Evolutionary conservation across 176 grass and related monocot species (phyloP).

Genomic region (Bolboschoenus planiculmis): DNA sequence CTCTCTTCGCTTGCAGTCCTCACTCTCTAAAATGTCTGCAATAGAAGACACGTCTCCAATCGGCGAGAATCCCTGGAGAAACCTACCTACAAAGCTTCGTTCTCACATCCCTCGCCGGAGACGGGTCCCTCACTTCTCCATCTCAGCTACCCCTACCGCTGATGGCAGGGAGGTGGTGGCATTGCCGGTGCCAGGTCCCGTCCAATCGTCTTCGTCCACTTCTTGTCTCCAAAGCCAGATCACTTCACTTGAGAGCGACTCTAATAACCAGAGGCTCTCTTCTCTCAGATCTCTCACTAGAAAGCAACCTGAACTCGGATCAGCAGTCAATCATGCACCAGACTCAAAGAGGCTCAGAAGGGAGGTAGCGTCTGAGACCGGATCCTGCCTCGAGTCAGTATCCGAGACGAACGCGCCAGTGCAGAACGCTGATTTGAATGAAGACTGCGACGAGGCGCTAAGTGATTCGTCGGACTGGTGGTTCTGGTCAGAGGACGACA

Average conservation of each 20-base stretch:
- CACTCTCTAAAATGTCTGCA: neutral
- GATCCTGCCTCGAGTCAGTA: conserved; percentile 19
- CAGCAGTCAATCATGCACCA: neutral
- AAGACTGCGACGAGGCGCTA: neutral
- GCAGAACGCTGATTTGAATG: conserved; percentile 7
- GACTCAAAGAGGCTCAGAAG: conserved; percentile 9
- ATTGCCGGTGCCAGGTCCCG: neutral
- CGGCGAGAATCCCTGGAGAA: neutral
- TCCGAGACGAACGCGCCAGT: conserved; percentile 4
- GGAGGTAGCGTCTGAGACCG: neutral
- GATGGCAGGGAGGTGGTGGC: neutral
- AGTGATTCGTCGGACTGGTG: conserved; percentile 11
- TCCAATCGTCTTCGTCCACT: conserved; percentile 10
- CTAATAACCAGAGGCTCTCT: neutral
- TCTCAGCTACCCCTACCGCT: neutral
- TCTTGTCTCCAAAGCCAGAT: conserved; percentile 18
- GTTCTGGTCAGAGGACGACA: conserved; percentile 9
- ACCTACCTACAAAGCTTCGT: conserved; percentile 15
- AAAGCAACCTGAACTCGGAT: conserved; percentile 1
- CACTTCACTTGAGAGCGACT: conserved; percentile 14
- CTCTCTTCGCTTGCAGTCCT: neutral
- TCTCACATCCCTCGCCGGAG: conserved; percentile 24
- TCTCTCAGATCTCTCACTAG: conserved; percentile 3
- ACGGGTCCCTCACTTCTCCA: conserved; percentile 4
- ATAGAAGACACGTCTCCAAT: neutral